Evolutionary conservation across 1,284 basidiomycete species (phyloP), one percentile per base, ranked within the genome.

Genomic region (Trametes versicolor): DNA sequence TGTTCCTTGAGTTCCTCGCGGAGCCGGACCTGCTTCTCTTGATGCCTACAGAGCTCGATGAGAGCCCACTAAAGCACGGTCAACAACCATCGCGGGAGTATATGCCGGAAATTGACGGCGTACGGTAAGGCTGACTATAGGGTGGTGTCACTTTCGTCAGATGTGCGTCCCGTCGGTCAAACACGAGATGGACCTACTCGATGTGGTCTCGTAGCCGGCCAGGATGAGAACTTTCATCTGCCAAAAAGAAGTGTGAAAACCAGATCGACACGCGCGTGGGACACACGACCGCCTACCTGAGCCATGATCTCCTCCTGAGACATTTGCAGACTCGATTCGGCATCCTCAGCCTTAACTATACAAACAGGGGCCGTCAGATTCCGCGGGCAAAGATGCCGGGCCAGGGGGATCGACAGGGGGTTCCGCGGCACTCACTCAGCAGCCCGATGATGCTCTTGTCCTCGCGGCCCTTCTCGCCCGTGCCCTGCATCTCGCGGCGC

Each of bases 221-320:
- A 81, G 25, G 27, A 82, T 72, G 19, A 82, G 67, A 0, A 77
- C 67, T 54, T 77, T 81, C 78, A 82, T 78, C 76, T 78, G 43
- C 7, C 19, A 27, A 51, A 27, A 51, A 13, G 23, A 10, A 19
- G 34, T 21, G 23, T 60, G 52, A 51, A 48, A 19, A 43, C 19
- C 15, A 48, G 23, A 34, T 23, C 21, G 23, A 12, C 41, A 17
- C 17, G 41, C 19, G 15, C 34, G 39, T 36, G 19, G 2, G 51
- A 43, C 41, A 36, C 27, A 12, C 39, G 15, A 29, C 6, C 34
- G 10, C 41, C 19, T 32, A 76, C 79, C 78, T 89, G 87, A 0
- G 89, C 87, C 48, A 89, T 69, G 21, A 94, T 85, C 72, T 95
- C 93, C 23, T 88, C 86, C 56, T 87, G 81, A 2, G 86, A 83